Evolutionary conservation across 371 early-diverging fungal species (phyloP).

Genomic region (Umbelopsis sp.): DNA sequence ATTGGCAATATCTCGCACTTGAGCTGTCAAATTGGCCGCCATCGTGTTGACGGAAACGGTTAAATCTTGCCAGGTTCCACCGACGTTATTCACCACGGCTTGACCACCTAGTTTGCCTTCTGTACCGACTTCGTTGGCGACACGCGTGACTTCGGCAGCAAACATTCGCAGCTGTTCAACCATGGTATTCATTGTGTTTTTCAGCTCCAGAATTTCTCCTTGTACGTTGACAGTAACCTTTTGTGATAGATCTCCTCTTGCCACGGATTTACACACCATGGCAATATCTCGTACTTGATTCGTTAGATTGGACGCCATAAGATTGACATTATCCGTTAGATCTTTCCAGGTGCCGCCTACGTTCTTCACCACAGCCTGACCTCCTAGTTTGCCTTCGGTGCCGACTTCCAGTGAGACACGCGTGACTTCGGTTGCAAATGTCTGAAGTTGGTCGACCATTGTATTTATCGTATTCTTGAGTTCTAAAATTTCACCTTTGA

Average conservation of each 20-base stretch:
- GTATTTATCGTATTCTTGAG: conserved; percentile 57
- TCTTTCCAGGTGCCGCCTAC: conserved; percentile 67
- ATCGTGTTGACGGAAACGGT: conserved; percentile 57
- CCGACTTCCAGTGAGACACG: conserved; percentile 70
- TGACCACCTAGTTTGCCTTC: conserved; percentile 54
- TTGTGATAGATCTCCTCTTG: conserved; percentile 51
- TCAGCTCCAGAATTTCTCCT: conserved; percentile 47
- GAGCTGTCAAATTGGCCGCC: conserved; percentile 54
- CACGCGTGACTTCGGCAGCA: conserved; percentile 49
- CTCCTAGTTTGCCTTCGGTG: conserved; percentile 68
- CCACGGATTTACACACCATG: conserved; percentile 59
- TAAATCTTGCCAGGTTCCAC: conserved; percentile 57
- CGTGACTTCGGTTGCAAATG: conserved; percentile 64
- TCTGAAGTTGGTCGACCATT: conserved; percentile 56
- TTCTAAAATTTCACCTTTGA: conserved; percentile 56
- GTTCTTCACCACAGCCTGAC: conserved; percentile 57
- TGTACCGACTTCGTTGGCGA: conserved; percentile 54
- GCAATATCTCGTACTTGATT: conserved; percentile 63
- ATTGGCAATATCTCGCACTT: conserved; percentile 59
- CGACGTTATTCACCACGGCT: conserved; percentile 48
- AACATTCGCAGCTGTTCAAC: conserved; percentile 50
- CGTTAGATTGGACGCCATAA: conserved; percentile 63
- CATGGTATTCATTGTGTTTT: conserved; percentile 54
- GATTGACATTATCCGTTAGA: conserved; percentile 66
- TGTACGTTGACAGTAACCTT: conserved; percentile 43